Percentiles rank a stretch among this genome's conserved stretches.
Evolutionary conservation across 2,329 filamentous ascomycete genomes (phyloP).

Genomic region (Penicillium sp.): DNA sequence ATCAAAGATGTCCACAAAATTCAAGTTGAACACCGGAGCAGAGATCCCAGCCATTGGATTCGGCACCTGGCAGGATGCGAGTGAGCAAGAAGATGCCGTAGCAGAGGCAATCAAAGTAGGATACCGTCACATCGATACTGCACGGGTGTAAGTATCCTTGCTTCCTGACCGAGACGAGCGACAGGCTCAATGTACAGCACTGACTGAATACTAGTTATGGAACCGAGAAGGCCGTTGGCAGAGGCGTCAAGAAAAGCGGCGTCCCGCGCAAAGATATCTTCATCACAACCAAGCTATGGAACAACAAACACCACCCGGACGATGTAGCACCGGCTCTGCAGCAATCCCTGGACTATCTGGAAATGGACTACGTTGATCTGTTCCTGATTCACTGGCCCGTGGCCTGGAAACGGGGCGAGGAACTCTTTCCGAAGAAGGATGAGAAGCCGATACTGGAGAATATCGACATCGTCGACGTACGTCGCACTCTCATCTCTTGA

Average conservation of each 20-base stretch:
- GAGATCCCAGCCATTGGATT: conserved; percentile 52
- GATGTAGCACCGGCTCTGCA: conserved; percentile 63
- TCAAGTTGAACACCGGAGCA: conserved; percentile 51
- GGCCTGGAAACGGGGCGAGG: conserved; percentile 52
- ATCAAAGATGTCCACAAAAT: conserved; percentile 33
- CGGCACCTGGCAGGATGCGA: conserved; percentile 56
- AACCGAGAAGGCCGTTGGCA: conserved; percentile 66
- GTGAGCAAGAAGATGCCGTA: conserved; percentile 52
- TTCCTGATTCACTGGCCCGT: conserved; percentile 69
- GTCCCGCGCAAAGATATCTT: conserved; percentile 66
- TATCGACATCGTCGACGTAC: conserved; percentile 52
- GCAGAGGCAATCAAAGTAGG: conserved; percentile 50
- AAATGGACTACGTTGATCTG: conserved; percentile 67
- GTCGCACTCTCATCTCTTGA: not conserved
- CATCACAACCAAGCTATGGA: conserved; percentile 68
- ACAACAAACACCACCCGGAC: conserved; percentile 61
- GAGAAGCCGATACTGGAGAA: conserved; percentile 46
- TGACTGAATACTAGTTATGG: conserved; percentile 47
- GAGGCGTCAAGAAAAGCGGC: conserved; percentile 62
- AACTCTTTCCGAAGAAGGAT: conserved; percentile 49
- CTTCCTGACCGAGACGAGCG: not conserved
- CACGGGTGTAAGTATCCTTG: conserved; percentile 39
- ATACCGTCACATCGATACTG: conserved; percentile 58
- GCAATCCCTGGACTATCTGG: conserved; percentile 62
- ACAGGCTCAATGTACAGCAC: not conserved